phyloP scores from a whole-genome alignment of 805 yeast species.

The Cyberlindnera americana region DNA sequence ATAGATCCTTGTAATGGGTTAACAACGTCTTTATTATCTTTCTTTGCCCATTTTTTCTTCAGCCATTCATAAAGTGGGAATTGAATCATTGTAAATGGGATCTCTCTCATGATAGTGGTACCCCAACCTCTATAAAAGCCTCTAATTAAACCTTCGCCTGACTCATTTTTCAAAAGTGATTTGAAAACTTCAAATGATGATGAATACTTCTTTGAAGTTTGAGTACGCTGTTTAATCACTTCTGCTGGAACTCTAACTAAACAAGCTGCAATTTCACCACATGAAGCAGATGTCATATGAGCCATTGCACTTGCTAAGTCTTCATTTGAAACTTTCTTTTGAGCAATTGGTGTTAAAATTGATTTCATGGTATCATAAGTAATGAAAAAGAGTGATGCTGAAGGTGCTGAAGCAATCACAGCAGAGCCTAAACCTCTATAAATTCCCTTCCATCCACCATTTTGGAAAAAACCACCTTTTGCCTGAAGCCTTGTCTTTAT shows the following conservation, averaged over 20 bases:
- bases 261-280: conserved; percentile 94
- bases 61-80: conserved; percentile 89
- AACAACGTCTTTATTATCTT: conserved; percentile 35
- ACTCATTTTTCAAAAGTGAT: conserved; percentile 54
- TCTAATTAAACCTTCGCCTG: conserved; percentile 72
- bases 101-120: conserved; percentile 90
- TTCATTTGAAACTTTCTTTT: conserved; percentile 26
- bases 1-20: conserved; percentile 76
- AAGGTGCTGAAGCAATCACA: conserved; percentile 92
- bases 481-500: conserved; percentile 93
- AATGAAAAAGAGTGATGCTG: conserved; percentile 71
- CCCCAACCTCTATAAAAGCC: conserved; percentile 94
- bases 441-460: conserved; percentile 92
- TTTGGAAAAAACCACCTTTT: conserved; percentile 84
- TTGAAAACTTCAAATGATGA: conserved; percentile 74
- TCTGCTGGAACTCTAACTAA: conserved; percentile 95
- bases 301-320: conserved; percentile 37
- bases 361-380: conserved; percentile 78
- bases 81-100: conserved; percentile 94
- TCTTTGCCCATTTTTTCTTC: conserved; percentile 54
- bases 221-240: conserved; percentile 92
- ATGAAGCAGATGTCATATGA: conserved; percentile 85
- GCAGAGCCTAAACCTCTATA: conserved; percentile 93
- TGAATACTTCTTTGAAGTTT: conserved; percentile 51
- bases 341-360: conserved; percentile 36